Evolutionary conservation across 176 grass and related monocot genomes (phyloP).

Genomic region (sorghum (Sorghum bicolor)): DNA sequence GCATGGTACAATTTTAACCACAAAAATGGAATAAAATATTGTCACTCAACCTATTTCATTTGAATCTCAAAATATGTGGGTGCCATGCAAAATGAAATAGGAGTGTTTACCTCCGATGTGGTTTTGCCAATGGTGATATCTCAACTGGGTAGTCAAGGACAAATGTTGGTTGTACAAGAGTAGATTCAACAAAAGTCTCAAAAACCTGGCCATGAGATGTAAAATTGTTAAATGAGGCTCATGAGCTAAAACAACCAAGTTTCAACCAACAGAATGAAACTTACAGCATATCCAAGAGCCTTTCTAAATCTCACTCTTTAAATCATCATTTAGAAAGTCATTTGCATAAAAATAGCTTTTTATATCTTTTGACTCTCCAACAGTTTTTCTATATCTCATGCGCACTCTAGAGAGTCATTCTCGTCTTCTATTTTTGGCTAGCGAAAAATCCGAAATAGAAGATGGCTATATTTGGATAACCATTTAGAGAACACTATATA

Average conservation of each 20-base stretch:
- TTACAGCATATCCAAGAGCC: too few species aligned
- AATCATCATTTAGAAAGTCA: too few species aligned
- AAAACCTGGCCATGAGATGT: constrained; percentile 70
- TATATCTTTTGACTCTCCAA: too few species aligned
- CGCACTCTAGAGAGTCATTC: too few species aligned
- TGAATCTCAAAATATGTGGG: neutral
- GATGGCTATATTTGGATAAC: too few species aligned
- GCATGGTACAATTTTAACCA: neutral
- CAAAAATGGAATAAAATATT: neutral
- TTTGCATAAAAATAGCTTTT: too few species aligned
- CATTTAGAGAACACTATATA: too few species aligned
- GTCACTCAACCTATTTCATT: neutral
- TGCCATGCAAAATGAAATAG: neutral
- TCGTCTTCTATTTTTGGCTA: too few species aligned
- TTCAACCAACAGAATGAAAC: neutral
- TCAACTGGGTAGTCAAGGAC: constrained; percentile 99
- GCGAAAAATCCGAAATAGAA: too few species aligned
- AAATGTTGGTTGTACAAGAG: constrained; percentile 90
- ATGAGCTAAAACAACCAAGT: neutral
- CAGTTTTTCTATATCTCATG: too few species aligned
- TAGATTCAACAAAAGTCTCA: constrained; percentile 90
- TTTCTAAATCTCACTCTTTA: too few species aligned
- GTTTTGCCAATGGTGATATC: constrained; percentile 94
- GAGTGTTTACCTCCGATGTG: constrained; percentile 72
- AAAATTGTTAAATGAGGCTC: constrained; percentile 16